phyloP scores from a whole-genome alignment of 352 stramenopile genomes.

The Halophytophthora batemanensis region DNA sequence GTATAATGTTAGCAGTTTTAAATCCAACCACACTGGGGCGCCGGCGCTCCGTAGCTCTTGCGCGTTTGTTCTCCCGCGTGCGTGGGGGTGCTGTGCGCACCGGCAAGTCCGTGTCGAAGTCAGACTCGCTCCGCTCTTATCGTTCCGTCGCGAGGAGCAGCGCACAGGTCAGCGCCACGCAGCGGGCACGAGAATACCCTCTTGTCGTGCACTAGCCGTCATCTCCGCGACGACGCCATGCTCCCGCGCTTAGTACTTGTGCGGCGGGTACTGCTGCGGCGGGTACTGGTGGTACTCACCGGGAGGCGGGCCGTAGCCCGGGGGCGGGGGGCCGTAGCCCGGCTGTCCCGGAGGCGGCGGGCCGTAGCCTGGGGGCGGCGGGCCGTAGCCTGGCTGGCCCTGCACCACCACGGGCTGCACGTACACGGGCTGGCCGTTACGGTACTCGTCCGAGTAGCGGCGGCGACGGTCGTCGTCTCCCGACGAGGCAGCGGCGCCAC shows the following conservation, averaged over 20 bases:
- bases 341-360: conserved; percentile 29
- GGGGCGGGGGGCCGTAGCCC: conserved; percentile 23
- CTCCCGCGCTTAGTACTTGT: conserved; percentile 16
- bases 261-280: conserved; percentile 27
- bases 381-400: conserved; percentile 28
- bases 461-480: conserved; percentile 35
- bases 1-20: no score
- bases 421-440: conserved; percentile 47
- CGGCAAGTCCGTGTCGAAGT: no score
- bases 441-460: conserved; percentile 35
- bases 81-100: no score
- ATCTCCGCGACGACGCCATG: conserved; percentile 6
- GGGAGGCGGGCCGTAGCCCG: conserved; percentile 33
- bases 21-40: no score
- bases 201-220: no score
- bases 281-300: conserved; percentile 56
- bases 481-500: conserved; percentile 37
- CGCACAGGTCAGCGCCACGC: conserved; percentile 1
- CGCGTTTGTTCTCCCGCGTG: no score
- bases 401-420: conserved; percentile 73
- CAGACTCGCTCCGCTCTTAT: no score
- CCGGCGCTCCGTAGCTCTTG: no score
- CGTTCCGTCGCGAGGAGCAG: no score
- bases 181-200: conserved; percentile 4
- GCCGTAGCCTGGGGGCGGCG: conserved; percentile 27